A percentile compares a stretch with the other conserved stretches of the same genome.
Evolutionary conservation across 2,329 filamentous ascomycete species (phyloP).

Genomic region (Fusarium kyushuense): DNA sequence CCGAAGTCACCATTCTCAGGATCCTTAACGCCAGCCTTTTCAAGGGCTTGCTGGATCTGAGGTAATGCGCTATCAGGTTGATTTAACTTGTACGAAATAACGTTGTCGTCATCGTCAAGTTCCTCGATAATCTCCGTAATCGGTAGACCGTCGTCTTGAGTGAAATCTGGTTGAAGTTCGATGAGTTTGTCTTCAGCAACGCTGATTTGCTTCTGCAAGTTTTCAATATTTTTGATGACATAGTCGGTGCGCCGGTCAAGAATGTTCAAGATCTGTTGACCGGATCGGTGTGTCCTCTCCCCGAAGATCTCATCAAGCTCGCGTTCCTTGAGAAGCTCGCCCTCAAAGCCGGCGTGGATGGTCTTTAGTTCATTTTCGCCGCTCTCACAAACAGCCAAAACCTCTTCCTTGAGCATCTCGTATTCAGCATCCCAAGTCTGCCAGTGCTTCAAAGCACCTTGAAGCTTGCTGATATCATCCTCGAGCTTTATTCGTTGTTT

Average conservation of each 20-base stretch:
- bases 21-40: conserved; percentile 78
- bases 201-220: conserved; percentile 78
- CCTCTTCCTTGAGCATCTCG: conserved; percentile 86
- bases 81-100: conserved; percentile 75
- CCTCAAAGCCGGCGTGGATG: conserved; percentile 70
- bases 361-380: conserved; percentile 63
- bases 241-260: conserved; percentile 85
- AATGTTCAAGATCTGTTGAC: conserved; percentile 68
- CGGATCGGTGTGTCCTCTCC: conserved; percentile 44
- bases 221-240: conserved; percentile 82
- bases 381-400: conserved; percentile 67
- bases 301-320: conserved; percentile 64
- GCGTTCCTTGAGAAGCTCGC: conserved; percentile 70
- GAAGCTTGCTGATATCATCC: conserved; percentile 75
- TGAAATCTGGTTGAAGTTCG: conserved; percentile 70
- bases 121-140: conserved; percentile 93
- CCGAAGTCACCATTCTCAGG: conserved; percentile 42
- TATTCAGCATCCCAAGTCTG: conserved; percentile 93
- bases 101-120: conserved; percentile 89
- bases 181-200: conserved; percentile 77
- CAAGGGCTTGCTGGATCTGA: conserved; percentile 77
- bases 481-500: conserved; percentile 81
- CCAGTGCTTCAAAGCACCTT: conserved; percentile 86
- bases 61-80: conserved; percentile 75
- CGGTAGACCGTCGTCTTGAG: conserved; percentile 77